phyloP scores from a whole-genome alignment of 164 flowering plant species.

The Tinospora cordifolia region DNA sequence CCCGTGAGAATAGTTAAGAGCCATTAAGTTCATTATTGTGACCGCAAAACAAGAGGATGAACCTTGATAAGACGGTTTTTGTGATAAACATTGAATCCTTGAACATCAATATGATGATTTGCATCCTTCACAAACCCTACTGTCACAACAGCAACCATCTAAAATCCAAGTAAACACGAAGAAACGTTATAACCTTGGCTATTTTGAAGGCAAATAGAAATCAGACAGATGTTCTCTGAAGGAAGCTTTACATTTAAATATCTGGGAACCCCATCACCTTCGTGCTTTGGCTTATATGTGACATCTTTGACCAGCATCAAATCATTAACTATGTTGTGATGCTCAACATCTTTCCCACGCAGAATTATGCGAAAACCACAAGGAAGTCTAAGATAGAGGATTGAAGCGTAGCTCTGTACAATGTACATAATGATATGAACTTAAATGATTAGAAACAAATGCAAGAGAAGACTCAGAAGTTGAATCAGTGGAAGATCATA shows the following conservation, averaged over 20 bases:
- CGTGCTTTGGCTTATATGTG: conserved; percentile 59
- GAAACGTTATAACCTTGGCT: conserved; percentile 8
- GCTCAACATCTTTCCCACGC: conserved; percentile 82
- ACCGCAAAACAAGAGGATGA: background rate
- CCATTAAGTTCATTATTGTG: background rate
- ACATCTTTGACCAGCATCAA: conserved; percentile 63
- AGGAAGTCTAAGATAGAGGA: conserved; percentile 74
- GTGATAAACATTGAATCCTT: conserved; percentile 95
- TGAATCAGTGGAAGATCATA: background rate
- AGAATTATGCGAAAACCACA: conserved; percentile 63
- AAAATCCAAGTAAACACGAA: conserved; percentile 12
- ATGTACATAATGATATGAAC: conserved; percentile 23
- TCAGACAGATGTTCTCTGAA: background rate
- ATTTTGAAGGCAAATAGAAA: background rate
- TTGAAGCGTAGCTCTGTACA: conserved; percentile 73
- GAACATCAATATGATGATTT: conserved; percentile 77
- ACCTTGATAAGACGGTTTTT: conserved; percentile 94
- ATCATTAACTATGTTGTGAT: conserved; percentile 82
- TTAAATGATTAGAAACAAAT: background rate
- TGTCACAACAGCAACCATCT: conserved; percentile 76
- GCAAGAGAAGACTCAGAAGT: background rate
- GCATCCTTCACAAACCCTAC: conserved; percentile 98
- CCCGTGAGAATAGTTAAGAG: background rate
- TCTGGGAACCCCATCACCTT: conserved; percentile 42
- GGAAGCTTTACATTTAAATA: conserved; percentile 42